Evolutionary conservation across 306 rosid species (phyloP).

Genomic region (Ormosia emarginata): DNA sequence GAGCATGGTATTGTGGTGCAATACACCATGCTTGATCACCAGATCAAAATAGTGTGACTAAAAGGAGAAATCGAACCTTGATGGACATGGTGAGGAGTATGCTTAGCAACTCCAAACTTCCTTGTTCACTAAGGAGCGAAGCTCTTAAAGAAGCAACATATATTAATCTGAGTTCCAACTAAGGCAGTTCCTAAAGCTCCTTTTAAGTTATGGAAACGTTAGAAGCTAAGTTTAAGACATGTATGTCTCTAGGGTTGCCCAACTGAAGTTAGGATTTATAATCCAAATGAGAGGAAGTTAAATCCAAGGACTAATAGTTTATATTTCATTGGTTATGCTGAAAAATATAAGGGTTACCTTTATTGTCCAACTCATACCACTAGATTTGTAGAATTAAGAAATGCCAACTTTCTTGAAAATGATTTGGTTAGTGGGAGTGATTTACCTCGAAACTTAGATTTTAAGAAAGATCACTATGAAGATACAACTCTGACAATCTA

Average conservation of each 20-base stretch:
- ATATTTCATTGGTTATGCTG: no score
- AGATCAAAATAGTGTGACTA: no score
- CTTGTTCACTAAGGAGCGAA: neutral
- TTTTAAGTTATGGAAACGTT: neutral
- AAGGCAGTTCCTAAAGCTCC: neutral
- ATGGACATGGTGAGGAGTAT: neutral
- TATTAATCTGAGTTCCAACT: neutral
- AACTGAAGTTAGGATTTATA: neutral
- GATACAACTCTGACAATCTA: neutral
- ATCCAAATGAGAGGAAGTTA: neutral
- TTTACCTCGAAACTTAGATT: no score
- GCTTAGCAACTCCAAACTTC: neutral
- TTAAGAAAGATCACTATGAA: no score
- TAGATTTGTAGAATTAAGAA: neutral
- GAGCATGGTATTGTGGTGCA: no score
- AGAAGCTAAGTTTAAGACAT: neutral
- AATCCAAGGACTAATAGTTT: no score
- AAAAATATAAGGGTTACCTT: neutral
- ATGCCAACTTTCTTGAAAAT: no score
- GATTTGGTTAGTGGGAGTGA: no score
- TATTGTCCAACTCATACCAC: neutral
- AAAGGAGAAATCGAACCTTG: no score
- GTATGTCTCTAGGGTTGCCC: neutral
- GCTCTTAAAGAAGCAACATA: neutral
- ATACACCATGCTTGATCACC: no score